phyloP scores from a whole-genome alignment of 306 rosid genomes.

The Vachellia pachyceras region DNA sequence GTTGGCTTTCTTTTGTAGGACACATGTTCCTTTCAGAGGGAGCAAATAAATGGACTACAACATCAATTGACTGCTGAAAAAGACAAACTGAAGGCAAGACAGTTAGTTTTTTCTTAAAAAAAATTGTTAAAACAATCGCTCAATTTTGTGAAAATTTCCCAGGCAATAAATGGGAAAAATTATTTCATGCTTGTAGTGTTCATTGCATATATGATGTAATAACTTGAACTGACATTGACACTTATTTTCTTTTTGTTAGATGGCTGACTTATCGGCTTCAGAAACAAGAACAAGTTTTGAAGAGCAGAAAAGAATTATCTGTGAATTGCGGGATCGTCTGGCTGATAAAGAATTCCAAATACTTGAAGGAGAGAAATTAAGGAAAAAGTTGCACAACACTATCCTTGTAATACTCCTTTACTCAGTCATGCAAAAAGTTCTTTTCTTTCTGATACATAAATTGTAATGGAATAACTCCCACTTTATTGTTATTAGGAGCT shows the following conservation, averaged over 20 bases:
- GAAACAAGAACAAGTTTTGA: constrained; percentile 63
- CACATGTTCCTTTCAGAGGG: constrained; percentile 9
- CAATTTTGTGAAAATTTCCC: background rate
- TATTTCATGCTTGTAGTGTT: constrained; percentile 12
- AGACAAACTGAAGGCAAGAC: background rate
- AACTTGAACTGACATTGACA: constrained; percentile 2
- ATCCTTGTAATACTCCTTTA: constrained; percentile 62
- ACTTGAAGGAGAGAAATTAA: constrained; percentile 76
- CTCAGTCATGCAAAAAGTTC: background rate
- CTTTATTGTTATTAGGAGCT: constrained; percentile 60
- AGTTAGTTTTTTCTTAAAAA: background rate
- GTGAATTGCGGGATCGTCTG: constrained; percentile 63
- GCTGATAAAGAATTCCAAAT: constrained; percentile 72
- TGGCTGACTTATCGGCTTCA: constrained; percentile 64
- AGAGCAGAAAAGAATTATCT: constrained; percentile 58
- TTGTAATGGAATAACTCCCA: background rate
- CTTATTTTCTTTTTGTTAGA: constrained; percentile 45
- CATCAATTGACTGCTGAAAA: background rate
- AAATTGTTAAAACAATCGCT: background rate
- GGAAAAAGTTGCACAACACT: constrained; percentile 85
- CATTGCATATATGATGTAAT: background rate
- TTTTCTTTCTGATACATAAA: background rate
- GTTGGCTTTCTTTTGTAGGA: constrained; percentile 29
- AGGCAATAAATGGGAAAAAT: background rate
- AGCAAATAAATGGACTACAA: background rate